These are phyloP conservation scores for Amylocystis lapponica DNA, from an alignment of 768 basidiomycete species.

Conservation along the genomic window DNA sequence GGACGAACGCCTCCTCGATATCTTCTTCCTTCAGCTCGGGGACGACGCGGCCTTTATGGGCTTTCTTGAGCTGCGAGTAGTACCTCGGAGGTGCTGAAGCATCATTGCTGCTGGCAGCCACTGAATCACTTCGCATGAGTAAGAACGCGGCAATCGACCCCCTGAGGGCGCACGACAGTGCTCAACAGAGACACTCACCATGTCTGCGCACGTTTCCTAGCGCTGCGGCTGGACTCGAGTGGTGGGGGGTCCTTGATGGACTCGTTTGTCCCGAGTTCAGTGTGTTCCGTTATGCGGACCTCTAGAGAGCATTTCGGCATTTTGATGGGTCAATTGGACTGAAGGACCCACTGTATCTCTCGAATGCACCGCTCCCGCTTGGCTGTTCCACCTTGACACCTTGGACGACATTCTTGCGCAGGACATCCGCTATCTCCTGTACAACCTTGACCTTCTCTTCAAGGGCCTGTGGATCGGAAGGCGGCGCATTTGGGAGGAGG, in stretches of 20 bases:
- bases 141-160: too few species aligned
- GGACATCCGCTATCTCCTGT: constrained; percentile 64
- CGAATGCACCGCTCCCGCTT: constrained; percentile 29
- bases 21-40: constrained; percentile 75
- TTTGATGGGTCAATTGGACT: background rate
- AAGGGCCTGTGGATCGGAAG: constrained; percentile 42
- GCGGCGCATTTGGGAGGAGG: constrained; percentile 34
- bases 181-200: constrained; percentile 12
- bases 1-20: constrained; percentile 81
- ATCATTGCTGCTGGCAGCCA: constrained; percentile 1
- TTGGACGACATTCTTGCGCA: constrained; percentile 85
- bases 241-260: constrained; percentile 61
- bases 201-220: constrained; percentile 30
- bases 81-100: constrained; percentile 29
- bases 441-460: constrained; percentile 53
- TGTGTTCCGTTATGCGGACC: constrained; percentile 69
- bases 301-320: constrained; percentile 32
- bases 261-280: constrained; percentile 84
- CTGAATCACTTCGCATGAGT: constrained; percentile 1
- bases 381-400: constrained; percentile 43
- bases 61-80: constrained; percentile 69
- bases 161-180: too few species aligned
- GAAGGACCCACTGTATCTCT: constrained; percentile 51
- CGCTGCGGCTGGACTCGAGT: constrained; percentile 41
- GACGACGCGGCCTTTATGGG: constrained; percentile 53